phyloP scores from a whole-genome alignment of 495 filamentous ascomycete genomes.

The Podospora bellae-mahoneyi region DNA sequence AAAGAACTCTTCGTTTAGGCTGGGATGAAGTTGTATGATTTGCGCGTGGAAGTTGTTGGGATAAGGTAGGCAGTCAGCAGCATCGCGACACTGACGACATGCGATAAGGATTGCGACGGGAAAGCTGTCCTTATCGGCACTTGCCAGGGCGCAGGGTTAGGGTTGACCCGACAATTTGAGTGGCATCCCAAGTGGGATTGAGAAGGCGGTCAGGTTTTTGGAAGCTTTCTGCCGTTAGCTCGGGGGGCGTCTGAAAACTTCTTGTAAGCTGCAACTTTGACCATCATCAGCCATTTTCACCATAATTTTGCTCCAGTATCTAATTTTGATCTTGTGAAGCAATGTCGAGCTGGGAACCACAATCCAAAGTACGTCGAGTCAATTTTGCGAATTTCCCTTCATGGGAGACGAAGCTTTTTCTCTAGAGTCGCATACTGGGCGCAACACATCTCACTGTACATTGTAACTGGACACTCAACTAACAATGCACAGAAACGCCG shows the following conservation, averaged over 20 bases:
- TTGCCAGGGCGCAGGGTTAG: conserved; percentile 6
- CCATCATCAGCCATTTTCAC: neutral
- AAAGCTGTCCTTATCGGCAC: conserved; percentile 33
- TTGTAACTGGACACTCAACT: neutral
- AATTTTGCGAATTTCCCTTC: neutral
- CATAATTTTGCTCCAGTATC: neutral
- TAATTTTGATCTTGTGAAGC: neutral
- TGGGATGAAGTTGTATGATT: neutral
- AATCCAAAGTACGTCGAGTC: conserved; percentile 22
- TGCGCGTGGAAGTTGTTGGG: neutral
- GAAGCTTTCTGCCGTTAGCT: conserved; percentile 31
- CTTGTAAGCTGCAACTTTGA: neutral
- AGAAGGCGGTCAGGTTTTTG: conserved; percentile 29
- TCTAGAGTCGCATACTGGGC: neutral
- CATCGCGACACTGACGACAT: neutral
- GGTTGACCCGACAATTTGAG: conserved; percentile 8
- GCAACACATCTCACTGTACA: neutral
- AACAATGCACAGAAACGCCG: conserved; percentile 39
- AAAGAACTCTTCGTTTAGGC: neutral
- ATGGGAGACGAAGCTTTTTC: neutral
- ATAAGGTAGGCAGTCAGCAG: neutral
- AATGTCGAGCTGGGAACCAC: conserved; percentile 21
- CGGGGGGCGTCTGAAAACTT: conserved; percentile 10
- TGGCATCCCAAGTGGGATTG: neutral
- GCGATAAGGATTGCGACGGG: conserved; percentile 7